Evolutionary conservation across 2,329 filamentous ascomycete species (phyloP), one percentile per base, ranked within the genome.

Genomic region (Hawksworthiomyces lignivorus): DNA sequence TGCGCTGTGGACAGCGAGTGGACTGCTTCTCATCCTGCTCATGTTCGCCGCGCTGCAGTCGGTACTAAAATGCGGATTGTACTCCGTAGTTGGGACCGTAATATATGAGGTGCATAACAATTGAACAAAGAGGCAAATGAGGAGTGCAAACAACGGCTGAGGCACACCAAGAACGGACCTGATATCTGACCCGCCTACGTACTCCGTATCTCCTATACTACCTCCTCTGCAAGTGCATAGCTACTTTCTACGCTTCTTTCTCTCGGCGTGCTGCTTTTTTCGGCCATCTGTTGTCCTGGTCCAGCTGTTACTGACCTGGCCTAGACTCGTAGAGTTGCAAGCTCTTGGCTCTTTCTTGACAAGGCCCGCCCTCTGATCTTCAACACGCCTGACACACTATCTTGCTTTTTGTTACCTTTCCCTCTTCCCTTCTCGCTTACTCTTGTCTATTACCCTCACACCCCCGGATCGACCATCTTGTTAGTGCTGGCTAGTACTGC

Each of bases 401-500:
- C 7, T 12, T 8, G 27, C 6, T 14, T 29, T n/a, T 14, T 11
- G 12, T 29, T 17, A 5, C 30, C 11, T 32, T 11, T 18, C 15
- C n/a, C 15, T 17, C n/a, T 32, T 24, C 28, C 28, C 46, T 45
- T 45, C 43, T 47, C 44, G 42, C 45, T 50, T 48, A 45, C 46
- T 43, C 41, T 48, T 48, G 46, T 50, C 53, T 51, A 50, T 52
- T 36, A 39, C 39, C 44, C 32, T 26, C 44, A 29, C 30, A n/a
- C 26, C 24, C 39, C 35, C 29, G 27, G 36, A 32, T 40, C 51
- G 48, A 47, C 48, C 49, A 42, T 44, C 52, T 60, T 52, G 54
- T 54, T 56, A 50, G 44, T 55, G 39, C 40, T 41, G 47, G 51
- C 50, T 48, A 52, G 52, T 49, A 41, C 32, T 31, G 39, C 35